Conservation (phyloP, 2,329 filamentous ascomycete genomes). For the Cercospora citrullina region DNA sequence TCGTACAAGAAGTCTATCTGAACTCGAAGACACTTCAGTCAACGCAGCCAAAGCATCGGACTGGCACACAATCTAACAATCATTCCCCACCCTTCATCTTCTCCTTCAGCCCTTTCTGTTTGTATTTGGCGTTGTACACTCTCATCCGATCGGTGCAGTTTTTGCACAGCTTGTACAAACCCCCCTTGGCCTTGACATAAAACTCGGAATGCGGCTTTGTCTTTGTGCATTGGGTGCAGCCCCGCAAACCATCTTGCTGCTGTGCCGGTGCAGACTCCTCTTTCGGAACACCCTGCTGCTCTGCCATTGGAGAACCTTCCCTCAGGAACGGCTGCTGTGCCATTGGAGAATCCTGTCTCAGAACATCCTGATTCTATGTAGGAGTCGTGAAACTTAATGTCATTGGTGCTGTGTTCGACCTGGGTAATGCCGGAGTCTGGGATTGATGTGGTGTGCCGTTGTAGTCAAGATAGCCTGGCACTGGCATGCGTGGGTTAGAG, state of each 20-base stretch:
- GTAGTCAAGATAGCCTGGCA: neutral
- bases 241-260: neutral
- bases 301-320: neutral
- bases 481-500: neutral
- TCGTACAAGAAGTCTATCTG: too few relatives aligned
- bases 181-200: neutral
- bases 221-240: neutral
- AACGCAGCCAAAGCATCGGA: too few relatives aligned
- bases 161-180: neutral
- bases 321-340: neutral
- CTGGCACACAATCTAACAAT: neutral
- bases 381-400: neutral
- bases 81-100: neutral
- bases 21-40: too few relatives aligned
- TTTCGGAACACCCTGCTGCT: neutral
- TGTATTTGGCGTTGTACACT: too few relatives aligned
- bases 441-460: neutral
- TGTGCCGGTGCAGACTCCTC: neutral
- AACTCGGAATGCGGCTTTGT: neutral
- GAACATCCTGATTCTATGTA: neutral
- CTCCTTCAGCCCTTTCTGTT: neutral
- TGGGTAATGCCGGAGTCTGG: neutral
- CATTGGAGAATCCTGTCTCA: neutral
- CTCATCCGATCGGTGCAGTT: too few relatives aligned
- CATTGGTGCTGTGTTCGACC: neutral